A percentile compares a stretch with the other conserved stretches of the same genome.
Conservation (phyloP, 805 yeast species). For the Sugiyamaella chiloensis region DNA sequence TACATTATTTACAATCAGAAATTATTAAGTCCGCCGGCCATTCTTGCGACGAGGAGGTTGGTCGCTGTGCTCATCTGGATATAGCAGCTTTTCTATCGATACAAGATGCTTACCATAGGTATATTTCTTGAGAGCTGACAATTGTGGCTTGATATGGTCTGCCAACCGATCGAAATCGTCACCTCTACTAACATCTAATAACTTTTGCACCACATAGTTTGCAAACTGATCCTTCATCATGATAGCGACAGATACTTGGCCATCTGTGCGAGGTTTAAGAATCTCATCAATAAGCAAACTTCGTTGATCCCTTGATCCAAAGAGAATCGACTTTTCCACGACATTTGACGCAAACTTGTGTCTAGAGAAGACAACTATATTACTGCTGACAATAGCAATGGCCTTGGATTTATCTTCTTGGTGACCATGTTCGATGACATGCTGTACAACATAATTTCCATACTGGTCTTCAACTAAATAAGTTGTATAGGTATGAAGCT, state of each 20-base stretch:
- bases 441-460: conserved; percentile 97
- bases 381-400: conserved; percentile 62
- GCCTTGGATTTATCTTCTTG: conserved; percentile 56
- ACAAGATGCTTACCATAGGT: conserved; percentile 80
- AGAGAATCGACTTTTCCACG: conserved; percentile 86
- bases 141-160: conserved; percentile 70
- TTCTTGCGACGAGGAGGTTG: neutral
- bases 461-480: conserved; percentile 90
- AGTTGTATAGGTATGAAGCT: conserved; percentile 67
- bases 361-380: conserved; percentile 78
- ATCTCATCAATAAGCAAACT: conserved; percentile 63
- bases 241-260: conserved; percentile 57
- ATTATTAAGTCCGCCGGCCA: neutral
- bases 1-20: conserved; percentile 2
- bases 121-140: conserved; percentile 67
- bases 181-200: conserved; percentile 77
- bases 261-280: conserved; percentile 26
- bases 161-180: conserved; percentile 68
- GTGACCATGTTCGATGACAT: conserved; percentile 79
- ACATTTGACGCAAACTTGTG: conserved; percentile 98
- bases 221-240: conserved; percentile 99
- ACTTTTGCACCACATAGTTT: conserved; percentile 92
- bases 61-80: neutral
- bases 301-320: conserved; percentile 64
- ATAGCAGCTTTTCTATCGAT: conserved; percentile 64